phyloP scores from a whole-genome alignment of 2,329 filamentous ascomycete genomes.

The Sphaerulina vaccinii region DNA sequence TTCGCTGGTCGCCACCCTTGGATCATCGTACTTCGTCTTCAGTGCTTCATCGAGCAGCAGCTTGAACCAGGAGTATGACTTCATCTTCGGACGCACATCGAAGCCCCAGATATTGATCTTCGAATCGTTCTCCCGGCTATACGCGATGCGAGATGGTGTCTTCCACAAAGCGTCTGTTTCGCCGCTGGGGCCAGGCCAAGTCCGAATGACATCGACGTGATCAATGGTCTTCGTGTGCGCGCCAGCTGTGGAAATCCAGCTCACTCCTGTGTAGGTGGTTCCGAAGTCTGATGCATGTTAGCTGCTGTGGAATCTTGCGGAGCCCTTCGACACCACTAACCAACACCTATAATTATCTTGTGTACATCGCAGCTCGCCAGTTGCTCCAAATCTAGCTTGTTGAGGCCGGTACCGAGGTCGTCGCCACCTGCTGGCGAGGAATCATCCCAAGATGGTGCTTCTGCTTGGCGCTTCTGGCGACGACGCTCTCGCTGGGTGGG shows the following conservation, averaged over 20 bases:
- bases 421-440: too few species aligned
- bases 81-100: slow-evolving; percentile 8
- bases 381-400: too few species aligned
- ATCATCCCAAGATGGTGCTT: too few species aligned
- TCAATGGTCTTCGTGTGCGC: slow-evolving; percentile 3
- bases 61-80: slow-evolving; percentile 20
- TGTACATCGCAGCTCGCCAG: too few species aligned
- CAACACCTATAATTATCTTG: too few species aligned
- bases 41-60: slow-evolving; percentile 8
- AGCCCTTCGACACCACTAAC: too few species aligned
- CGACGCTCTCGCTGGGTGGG: too few species aligned
- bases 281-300: slow-evolving; percentile 18
- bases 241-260: slow-evolving; percentile 17
- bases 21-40: slow-evolving; percentile 14
- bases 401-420: too few species aligned
- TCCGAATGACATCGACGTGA: slow-evolving; percentile 12
- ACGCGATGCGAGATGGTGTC: slow-evolving; percentile 16
- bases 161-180: too few species aligned
- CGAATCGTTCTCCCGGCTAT: neutral
- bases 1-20: slow-evolving; percentile 8
- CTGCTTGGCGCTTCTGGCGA: too few species aligned
- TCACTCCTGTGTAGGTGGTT: slow-evolving; percentile 18
- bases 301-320: slow-evolving; percentile 1
- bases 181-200: slow-evolving; percentile 11
- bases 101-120: slow-evolving; percentile 8